Evolutionary conservation across 1,284 basidiomycete species (phyloP).

Genomic region (Sanghuangporus baumii): DNA sequence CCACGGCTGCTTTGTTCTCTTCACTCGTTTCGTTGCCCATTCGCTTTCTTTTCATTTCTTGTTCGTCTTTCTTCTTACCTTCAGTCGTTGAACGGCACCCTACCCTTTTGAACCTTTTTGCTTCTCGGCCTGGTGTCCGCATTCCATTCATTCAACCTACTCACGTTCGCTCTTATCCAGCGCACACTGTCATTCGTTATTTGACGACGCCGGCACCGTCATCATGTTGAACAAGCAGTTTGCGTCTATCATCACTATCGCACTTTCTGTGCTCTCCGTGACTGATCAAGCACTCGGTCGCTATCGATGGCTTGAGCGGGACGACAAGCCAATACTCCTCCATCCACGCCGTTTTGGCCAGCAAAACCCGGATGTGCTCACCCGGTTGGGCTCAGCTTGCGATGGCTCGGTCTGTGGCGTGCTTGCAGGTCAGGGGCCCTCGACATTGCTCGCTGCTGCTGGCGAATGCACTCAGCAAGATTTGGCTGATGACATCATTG

Average conservation of each 20-base stretch:
- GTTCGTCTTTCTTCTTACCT: constrained; percentile 25
- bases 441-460: constrained; percentile 50
- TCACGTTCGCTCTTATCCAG: constrained; percentile 21
- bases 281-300: constrained; percentile 38
- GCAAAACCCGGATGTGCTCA: constrained; percentile 44
- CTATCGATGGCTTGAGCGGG: constrained; percentile 43
- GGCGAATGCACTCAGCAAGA: constrained; percentile 57
- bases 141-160: constrained; percentile 25
- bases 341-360: constrained; percentile 51
- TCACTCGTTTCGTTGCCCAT: constrained; percentile 7
- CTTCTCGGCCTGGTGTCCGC: constrained; percentile 42
- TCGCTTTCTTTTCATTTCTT: constrained; percentile 5
- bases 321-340: constrained; percentile 38
- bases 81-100: constrained; percentile 45
- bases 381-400: constrained; percentile 43
- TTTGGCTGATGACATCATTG: constrained; percentile 53
- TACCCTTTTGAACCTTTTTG: constrained; percentile 26
- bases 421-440: constrained; percentile 44
- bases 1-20: not conserved
- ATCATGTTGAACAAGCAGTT: constrained; percentile 43
- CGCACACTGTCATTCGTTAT: constrained; percentile 23
- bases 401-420: constrained; percentile 44
- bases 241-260: constrained; percentile 29
- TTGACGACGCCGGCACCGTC: constrained; percentile 8
- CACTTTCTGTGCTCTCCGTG: constrained; percentile 33